Base-by-base conservation (phyloP, 2,329 filamentous ascomycete species). In the Talaromyces sp. region DNA sequence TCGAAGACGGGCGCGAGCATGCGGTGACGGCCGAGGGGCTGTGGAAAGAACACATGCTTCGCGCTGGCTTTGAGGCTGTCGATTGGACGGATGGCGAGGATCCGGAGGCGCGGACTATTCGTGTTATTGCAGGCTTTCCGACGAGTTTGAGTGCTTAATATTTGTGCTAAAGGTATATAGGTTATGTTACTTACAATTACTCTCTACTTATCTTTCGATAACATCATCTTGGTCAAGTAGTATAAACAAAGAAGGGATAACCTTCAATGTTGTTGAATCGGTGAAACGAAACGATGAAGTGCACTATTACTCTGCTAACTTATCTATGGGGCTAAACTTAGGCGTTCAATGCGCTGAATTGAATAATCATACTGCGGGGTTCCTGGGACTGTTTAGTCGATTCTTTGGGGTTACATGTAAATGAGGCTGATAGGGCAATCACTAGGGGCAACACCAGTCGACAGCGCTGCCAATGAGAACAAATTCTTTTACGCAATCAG, bases 1-100 rank as follows among this genome's bases (percentile, higher is more conserved):
- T 74, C 29, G 69, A 74, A n/a, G 73, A 76, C 55, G 73, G 71
- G 2, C 70, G 74, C 0, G 65, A 61, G 6, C 72, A 75, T 61
- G 72, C 72, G 35, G 35, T 59, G 8, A 32, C 54, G 3, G 24
- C 56, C 12, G 50, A 62, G 35, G 11, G 21, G 41, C 29, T 54
- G 8, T 71, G 69, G 69, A 59, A 65, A 26, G 27, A 61, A 8
- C 60, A 58, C n/a, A 48, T 70, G 43, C 50, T 57, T n/a, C 21
- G 41, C 19, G 62, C 61, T 17, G 68, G 68, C 5, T 70, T 62
- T 57, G 29, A 59, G 1, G 53, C 65, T 9, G 66, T 69, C 3
- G 31, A 56, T 14, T 69, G 66, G 67, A 67, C 65, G 3, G 65
- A 68, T 35, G 67, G 67, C 8, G 27, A 35, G 4, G 17, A 32